phyloP scores from a whole-genome alignment of 2,329 filamentous ascomycete species.

The Venturia nashicola region DNA sequence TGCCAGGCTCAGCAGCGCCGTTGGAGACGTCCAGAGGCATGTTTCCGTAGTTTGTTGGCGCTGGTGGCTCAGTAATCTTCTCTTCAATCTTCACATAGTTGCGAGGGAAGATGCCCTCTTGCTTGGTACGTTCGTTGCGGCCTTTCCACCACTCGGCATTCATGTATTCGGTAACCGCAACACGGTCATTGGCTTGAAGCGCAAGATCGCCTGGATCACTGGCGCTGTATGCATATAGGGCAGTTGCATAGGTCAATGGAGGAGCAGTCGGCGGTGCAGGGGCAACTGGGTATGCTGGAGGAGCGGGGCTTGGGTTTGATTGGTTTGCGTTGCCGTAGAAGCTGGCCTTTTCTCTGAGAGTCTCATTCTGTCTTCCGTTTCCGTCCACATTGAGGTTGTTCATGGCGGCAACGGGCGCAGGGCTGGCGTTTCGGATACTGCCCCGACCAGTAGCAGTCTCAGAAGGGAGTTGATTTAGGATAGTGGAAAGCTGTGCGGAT shows the following conservation, averaged over 20 bases:
- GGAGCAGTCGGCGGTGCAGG: constrained; percentile 34
- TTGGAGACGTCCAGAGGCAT: constrained; percentile 68
- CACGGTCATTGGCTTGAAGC: constrained; percentile 66
- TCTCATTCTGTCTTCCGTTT: neutral
- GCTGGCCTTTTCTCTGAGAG: constrained; percentile 22
- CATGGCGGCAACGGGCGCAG: constrained; percentile 20
- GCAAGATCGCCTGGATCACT: constrained; percentile 71
- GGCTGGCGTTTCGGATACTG: constrained; percentile 17
- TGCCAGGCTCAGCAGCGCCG: constrained; percentile 29
- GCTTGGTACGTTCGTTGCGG: constrained; percentile 66
- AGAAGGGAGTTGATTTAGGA: constrained; percentile 61
- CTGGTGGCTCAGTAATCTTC: constrained; percentile 30
- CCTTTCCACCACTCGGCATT: constrained; percentile 97
- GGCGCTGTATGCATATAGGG: constrained; percentile 72
- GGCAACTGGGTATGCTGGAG: constrained; percentile 39
- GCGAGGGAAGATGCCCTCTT: constrained; percentile 90
- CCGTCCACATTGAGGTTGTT: constrained; percentile 19
- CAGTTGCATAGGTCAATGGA: constrained; percentile 61
- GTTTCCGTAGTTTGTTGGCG: constrained; percentile 50
- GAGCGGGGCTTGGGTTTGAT: constrained; percentile 33
- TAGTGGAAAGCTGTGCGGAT: constrained; percentile 60
- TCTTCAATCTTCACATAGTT: constrained; percentile 70
- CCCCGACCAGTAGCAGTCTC: constrained; percentile 42
- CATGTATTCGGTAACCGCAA: constrained; percentile 82
- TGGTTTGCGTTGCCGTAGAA: constrained; percentile 25